phyloP scores from a whole-genome alignment of 805 yeast species.

The Vanderwaltozyma verrucispora region DNA sequence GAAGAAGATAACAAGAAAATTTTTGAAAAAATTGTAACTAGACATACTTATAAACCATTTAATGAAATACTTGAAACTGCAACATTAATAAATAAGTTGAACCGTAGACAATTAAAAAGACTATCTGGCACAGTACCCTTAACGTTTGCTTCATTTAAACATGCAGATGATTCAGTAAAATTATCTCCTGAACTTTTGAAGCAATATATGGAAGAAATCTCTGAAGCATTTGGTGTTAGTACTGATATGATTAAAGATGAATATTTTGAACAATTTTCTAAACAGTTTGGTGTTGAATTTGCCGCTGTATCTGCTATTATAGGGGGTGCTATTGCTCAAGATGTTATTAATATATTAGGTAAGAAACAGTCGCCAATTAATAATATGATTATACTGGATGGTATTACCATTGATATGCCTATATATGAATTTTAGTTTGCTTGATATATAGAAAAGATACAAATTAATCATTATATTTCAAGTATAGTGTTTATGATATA shows the following conservation, averaged over 20 bases:
- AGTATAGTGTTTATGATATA: no score
- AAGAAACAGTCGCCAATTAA: slow-evolving; percentile 72
- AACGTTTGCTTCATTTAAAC: slow-evolving; percentile 39
- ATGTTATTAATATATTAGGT: slow-evolving; percentile 72
- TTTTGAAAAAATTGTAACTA: slow-evolving; percentile 31
- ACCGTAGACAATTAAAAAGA: slow-evolving; percentile 23
- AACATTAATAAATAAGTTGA: slow-evolving; percentile 28
- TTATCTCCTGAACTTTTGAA: slow-evolving; percentile 25
- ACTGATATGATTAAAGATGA: slow-evolving; percentile 32
- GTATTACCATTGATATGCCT: slow-evolving; percentile 62
- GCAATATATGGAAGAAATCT: slow-evolving; percentile 22
- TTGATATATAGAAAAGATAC: no score
- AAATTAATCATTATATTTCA: no score
- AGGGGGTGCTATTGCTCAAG: slow-evolving; percentile 89
- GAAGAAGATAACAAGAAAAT: slow-evolving; percentile 31
- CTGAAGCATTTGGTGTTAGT: slow-evolving; percentile 37
- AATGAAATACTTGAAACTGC: slow-evolving; percentile 29
- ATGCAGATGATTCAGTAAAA: slow-evolving; percentile 9
- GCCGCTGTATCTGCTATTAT: slow-evolving; percentile 78
- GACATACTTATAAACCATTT: slow-evolving; percentile 31
- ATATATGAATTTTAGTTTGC: slow-evolving; percentile 38
- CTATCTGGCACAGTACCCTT: slow-evolving; percentile 36
- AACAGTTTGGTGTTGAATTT: slow-evolving; percentile 51
- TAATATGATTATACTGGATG: slow-evolving; percentile 71
- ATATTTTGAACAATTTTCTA: slow-evolving; percentile 32